Conservation (phyloP, 2,329 filamentous ascomycete species). For the Clonostachys byssicola region DNA sequence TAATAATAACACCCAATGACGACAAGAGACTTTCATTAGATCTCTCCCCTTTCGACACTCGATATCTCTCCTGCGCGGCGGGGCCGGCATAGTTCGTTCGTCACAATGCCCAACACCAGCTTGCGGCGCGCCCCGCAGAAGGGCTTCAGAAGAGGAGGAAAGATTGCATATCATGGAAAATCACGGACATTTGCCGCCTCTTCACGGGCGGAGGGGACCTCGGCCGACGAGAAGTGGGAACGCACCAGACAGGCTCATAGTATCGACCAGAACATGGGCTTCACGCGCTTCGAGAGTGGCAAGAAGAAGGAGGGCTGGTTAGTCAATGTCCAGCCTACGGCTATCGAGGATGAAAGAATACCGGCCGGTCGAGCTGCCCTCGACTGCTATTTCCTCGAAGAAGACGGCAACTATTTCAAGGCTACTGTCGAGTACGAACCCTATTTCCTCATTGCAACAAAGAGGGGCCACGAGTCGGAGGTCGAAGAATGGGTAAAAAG, state of each 20-base stretch:
- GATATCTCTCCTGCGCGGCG: neutral
- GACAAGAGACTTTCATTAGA: neutral
- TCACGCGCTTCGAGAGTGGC: conserved; percentile 84
- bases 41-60: neutral
- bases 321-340: conserved; percentile 89
- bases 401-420: conserved; percentile 83
- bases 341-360: conserved; percentile 78
- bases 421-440: conserved; percentile 95
- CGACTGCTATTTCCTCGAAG: conserved; percentile 96
- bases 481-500: conserved; percentile 93
- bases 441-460: conserved; percentile 90
- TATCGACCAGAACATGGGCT: conserved; percentile 95
- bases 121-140: conserved; percentile 54
- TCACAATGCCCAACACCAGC: conserved; percentile 55
- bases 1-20: neutral
- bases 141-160: conserved; percentile 65
- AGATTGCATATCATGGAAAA: conserved; percentile 65
- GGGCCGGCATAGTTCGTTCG: neutral
- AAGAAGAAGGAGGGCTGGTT: conserved; percentile 84
- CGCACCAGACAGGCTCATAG: conserved; percentile 75
- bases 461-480: conserved; percentile 82
- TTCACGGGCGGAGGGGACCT: conserved; percentile 77
- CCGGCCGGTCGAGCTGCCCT: conserved; percentile 83
- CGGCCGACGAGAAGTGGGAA: conserved; percentile 89
- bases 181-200: conserved; percentile 78